Evolutionary conservation across 345 rosid species (phyloP).

Genomic region (Reutealis trisperma): DNA sequence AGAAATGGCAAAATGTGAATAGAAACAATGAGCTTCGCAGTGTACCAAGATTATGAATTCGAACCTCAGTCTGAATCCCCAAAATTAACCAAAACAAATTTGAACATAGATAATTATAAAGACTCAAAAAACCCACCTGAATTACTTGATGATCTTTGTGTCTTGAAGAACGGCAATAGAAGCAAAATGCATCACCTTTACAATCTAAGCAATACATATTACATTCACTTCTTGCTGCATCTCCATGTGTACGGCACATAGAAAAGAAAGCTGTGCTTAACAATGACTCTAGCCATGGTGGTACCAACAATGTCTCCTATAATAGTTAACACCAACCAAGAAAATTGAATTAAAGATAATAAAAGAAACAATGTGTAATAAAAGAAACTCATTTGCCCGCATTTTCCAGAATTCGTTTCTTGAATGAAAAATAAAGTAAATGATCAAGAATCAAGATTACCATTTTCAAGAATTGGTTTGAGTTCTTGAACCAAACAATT

Average conservation of each 20-base stretch:
- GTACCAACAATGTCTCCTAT: slow-evolving; percentile 59
- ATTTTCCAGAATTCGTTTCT: neutral
- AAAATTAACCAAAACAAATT: neutral
- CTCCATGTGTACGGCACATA: slow-evolving; percentile 59
- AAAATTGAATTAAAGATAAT: neutral
- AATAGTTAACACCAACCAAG: neutral
- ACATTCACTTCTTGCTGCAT: slow-evolving; percentile 71
- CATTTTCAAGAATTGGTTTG: slow-evolving; percentile 17
- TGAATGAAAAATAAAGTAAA: neutral
- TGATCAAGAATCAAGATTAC: slow-evolving; percentile 1
- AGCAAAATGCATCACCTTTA: slow-evolving; percentile 60
- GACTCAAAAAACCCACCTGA: slow-evolving; percentile 45
- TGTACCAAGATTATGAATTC: no score
- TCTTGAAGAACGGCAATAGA: slow-evolving; percentile 75
- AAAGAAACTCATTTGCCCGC: neutral
- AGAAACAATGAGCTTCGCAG: no score
- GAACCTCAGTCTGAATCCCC: neutral
- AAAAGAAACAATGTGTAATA: neutral
- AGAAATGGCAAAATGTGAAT: no score
- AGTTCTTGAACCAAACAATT: neutral
- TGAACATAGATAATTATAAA: neutral
- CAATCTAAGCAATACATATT: slow-evolving; percentile 92
- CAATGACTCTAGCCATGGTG: slow-evolving; percentile 78
- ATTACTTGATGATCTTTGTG: slow-evolving; percentile 80
- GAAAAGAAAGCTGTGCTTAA: slow-evolving; percentile 61